Evolutionary conservation across 768 basidiomycete genomes (phyloP).

Genomic region (Trametes cubensis): DNA sequence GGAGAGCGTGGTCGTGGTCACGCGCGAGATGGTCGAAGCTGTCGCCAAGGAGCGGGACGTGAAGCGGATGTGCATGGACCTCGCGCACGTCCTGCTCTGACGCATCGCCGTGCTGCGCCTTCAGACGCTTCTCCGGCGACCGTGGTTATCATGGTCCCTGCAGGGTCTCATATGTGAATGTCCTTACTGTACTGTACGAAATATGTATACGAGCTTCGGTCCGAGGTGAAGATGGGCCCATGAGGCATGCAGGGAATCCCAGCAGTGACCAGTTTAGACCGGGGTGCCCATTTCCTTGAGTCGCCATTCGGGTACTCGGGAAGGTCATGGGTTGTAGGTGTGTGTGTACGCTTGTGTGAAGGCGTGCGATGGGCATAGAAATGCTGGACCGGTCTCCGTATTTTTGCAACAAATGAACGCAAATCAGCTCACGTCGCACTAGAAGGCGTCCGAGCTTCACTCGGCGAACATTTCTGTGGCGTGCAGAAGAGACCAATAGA

Average conservation of each 20-base stretch:
- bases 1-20: conserved; percentile 58
- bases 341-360: conserved; percentile 21
- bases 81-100: conserved; percentile 56
- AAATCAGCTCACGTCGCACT: neutral
- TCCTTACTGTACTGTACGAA: too few relatives aligned
- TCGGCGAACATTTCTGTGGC: neutral
- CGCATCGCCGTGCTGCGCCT: neutral
- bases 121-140: too few relatives aligned
- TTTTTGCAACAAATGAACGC: neutral
- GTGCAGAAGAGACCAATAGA: neutral
- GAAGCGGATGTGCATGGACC: conserved; percentile 68
- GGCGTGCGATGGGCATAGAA: conserved; percentile 4
- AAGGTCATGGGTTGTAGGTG: conserved; percentile 20
- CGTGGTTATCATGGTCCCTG: too few relatives aligned
- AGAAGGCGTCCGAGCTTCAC: neutral
- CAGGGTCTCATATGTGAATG: too few relatives aligned
- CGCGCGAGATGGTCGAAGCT: conserved; percentile 66
- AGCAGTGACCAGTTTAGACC: too few relatives aligned
- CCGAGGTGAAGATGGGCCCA: too few relatives aligned
- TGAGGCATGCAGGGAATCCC: too few relatives aligned
- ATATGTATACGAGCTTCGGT: too few relatives aligned
- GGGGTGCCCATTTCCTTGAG: too few relatives aligned
- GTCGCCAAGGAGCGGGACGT: conserved; percentile 71
- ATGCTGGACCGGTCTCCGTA: conserved; percentile 4
- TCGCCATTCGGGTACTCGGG: neutral